Evolutionary conservation across 331 rosid species (phyloP), one percentile per base, ranked within the genome.

Genomic region (Pyrus hybrid): DNA sequence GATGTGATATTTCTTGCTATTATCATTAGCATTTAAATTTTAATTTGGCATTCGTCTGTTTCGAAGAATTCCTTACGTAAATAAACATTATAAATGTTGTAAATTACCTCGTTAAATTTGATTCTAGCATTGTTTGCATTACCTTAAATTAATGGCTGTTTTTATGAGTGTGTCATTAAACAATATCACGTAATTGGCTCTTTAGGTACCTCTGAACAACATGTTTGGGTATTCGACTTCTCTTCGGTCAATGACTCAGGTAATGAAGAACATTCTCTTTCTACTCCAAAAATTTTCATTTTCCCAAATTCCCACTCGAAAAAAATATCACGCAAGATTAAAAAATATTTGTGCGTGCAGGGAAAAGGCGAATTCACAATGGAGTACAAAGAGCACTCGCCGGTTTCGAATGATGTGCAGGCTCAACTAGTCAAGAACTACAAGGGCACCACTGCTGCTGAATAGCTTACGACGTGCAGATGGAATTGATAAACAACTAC

Each of bases 301-400:
- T 33, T 25, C 21, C 70, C 47, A 41, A 2, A 13, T 72, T 17
- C 49, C 23, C 6, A n/a, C 57, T 43, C 45, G 11, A 28, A 23
- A 29, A 29, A 41, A 41, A 41, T 67, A 21, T 37, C 3, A 41
- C 1, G 5, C 47, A 41, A 41, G 47, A 41, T 41, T 49, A 23
- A 25, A 67, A 60, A 30, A 10, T 72, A 3, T 68, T 35, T 82
- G 63, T 80, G 66, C 75, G 66, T 77, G 81, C 90, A 95, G 99
- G 99, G 99, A n/a, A 95, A 95, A 80, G 99, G 99, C 11, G 99
- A 95, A 76, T 95, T 95, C 87, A 95, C 99, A 14, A 95, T 95
- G 99, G 99, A 95, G 73, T 95, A 95, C 88, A 92, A 89, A 81
- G 97, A 95, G 82, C 99, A 95, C 79, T 67, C 78, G n/a, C 71